A percentile compares a stretch with the other conserved stretches of the same genome.
phyloP scores from a whole-genome alignment of 306 rosid genomes.

The Heteromeles arbutifolia region DNA sequence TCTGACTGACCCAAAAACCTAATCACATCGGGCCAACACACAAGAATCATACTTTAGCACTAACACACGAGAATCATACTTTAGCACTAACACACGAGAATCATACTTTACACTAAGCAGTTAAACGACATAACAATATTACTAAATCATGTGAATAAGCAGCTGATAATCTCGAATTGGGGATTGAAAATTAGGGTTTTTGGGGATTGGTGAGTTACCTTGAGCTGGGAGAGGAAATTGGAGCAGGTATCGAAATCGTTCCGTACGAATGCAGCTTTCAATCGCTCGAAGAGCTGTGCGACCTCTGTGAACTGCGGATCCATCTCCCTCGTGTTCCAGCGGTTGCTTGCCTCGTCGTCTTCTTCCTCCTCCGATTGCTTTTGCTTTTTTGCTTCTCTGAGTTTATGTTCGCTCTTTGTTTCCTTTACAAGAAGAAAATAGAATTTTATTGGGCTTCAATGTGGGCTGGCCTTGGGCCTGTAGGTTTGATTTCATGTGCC shows the following conservation, averaged over 20 bases:
- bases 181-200: conserved; percentile 34
- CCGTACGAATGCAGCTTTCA: conserved; percentile 61
- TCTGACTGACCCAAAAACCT: neutral
- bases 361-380: conserved; percentile 2
- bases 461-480: too few relatives aligned
- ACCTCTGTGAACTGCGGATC: conserved; percentile 77
- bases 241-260: conserved; percentile 46
- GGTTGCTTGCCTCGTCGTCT: neutral
- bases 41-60: neutral
- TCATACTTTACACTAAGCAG: neutral
- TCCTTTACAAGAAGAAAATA: conserved; percentile 23
- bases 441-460: neutral
- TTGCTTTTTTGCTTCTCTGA: neutral
- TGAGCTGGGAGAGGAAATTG: conserved; percentile 62
- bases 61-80: neutral
- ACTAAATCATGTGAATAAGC: neutral
- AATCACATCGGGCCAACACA: neutral
- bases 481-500: neutral
- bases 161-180: neutral
- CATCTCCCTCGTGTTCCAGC: conserved; percentile 23
- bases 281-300: conserved; percentile 70
- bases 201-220: conserved; percentile 36
- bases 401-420: neutral
- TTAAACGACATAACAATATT: neutral
- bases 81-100: neutral